phyloP scores from a whole-genome alignment of 768 basidiomycete genomes.

The Xerocomellus chrysenteron region DNA sequence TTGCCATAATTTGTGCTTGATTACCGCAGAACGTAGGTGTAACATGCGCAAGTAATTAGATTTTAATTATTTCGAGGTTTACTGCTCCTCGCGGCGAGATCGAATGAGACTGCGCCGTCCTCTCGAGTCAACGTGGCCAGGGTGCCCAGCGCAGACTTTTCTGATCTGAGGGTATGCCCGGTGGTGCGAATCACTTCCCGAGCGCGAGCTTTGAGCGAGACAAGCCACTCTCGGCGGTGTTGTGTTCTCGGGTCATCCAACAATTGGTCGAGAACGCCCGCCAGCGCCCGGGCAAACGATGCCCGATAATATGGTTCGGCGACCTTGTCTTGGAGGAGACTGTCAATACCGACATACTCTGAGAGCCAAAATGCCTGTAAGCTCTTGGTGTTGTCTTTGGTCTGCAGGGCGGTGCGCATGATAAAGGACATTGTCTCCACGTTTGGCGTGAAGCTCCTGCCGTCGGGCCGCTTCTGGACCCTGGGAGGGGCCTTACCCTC shows the following conservation, averaged over 20 bases:
- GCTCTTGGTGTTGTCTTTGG: slow-evolving; percentile 48
- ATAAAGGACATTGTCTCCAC: slow-evolving; percentile 56
- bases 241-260: slow-evolving; percentile 18
- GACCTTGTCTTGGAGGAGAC: slow-evolving; percentile 30
- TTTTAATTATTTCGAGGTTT: slow-evolving; percentile 25
- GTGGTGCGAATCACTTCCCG: slow-evolving; percentile 13
- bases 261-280: slow-evolving; percentile 41
- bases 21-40: background rate
- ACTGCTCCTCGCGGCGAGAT: slow-evolving; percentile 28
- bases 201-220: slow-evolving; percentile 20
- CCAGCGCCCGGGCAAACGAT: slow-evolving; percentile 49
- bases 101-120: slow-evolving; percentile 30
- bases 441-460: slow-evolving; percentile 47
- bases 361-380: slow-evolving; percentile 64
- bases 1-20: slow-evolving; percentile 3
- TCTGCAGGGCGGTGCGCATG: slow-evolving; percentile 56
- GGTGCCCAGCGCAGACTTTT: slow-evolving; percentile 29
- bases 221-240: slow-evolving; percentile 18
- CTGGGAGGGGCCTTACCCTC: slow-evolving; percentile 41
- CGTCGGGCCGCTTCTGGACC: slow-evolving; percentile 42
- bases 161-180: slow-evolving; percentile 14
- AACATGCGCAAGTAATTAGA: slow-evolving; percentile 2
- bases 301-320: slow-evolving; percentile 39
- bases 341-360: slow-evolving; percentile 43
- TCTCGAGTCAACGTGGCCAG: slow-evolving; percentile 20